phyloP scores from a whole-genome alignment of 495 filamentous ascomycete genomes.

The Penicillium egyptiacum region DNA sequence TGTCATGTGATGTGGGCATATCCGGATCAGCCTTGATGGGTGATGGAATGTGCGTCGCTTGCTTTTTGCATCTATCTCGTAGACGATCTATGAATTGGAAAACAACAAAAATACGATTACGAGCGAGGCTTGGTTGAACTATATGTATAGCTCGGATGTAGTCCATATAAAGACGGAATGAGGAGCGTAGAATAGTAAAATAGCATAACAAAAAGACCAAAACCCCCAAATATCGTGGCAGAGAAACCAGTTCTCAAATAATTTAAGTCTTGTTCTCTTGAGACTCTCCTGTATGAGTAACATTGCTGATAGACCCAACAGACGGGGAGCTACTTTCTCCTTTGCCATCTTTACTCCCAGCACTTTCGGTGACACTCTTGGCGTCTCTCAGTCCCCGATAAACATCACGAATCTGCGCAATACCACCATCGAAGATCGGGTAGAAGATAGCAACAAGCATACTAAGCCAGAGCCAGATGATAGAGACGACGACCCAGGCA shows the following conservation, averaged over 20 bases:
- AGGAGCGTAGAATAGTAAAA: neutral
- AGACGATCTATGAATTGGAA: neutral
- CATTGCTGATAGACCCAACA: constrained; percentile 17
- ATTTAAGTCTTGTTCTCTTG: neutral
- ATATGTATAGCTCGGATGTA: neutral
- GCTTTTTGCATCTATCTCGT: neutral
- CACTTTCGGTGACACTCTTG: neutral
- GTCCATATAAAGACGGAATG: neutral
- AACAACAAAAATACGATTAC: neutral
- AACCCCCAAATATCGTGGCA: neutral
- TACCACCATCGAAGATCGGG: constrained; percentile 37
- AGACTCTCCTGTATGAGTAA: neutral
- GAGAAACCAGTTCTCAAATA: neutral
- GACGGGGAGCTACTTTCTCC: constrained; percentile 13
- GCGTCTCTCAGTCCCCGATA: constrained; percentile 18
- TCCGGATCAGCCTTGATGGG: constrained; percentile 8
- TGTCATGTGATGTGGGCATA: neutral
- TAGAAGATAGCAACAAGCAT: constrained; percentile 39
- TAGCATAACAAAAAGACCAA: neutral
- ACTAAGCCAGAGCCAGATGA: constrained; percentile 67
- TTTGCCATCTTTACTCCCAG: neutral
- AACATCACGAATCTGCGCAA: constrained; percentile 30
- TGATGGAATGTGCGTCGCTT: neutral
- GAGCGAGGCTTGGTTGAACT: neutral
- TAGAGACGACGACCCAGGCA: constrained; percentile 73